These are phyloP conservation scores for Miscanthus lutarioriparius DNA, from an alignment of 176 grass and related monocot species.

Conservation along the genomic window DNA sequence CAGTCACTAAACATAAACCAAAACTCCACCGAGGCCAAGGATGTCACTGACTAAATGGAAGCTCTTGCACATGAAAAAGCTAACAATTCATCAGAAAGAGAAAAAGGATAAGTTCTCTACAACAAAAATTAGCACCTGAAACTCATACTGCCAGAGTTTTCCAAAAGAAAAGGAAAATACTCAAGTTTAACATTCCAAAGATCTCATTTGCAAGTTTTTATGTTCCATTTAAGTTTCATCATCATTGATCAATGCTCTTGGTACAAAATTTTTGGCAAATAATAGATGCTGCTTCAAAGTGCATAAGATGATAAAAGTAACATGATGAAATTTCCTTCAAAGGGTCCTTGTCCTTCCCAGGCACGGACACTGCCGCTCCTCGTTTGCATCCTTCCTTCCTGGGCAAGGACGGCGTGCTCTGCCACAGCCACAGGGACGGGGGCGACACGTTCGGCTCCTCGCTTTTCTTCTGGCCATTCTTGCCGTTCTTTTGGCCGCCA, in stretches of 20 bases:
- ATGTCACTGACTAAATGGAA: neutral
- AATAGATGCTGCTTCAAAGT: neutral
- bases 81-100: neutral
- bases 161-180: neutral
- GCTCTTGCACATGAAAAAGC: slow-evolving; percentile 13
- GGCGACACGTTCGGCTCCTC: too few species aligned
- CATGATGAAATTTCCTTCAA: neutral
- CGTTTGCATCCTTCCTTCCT: too few species aligned
- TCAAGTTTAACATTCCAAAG: neutral
- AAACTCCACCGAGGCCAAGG: slow-evolving; percentile 1
- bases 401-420: too few species aligned
- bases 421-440: too few species aligned
- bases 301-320: neutral
- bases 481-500: too few species aligned
- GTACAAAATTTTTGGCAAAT: slow-evolving; percentile 2
- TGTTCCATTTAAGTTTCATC: neutral
- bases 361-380: too few species aligned
- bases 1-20: slow-evolving; percentile 1
- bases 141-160: neutral
- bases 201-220: slow-evolving; percentile 7
- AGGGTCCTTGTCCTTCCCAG: too few species aligned
- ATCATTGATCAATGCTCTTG: slow-evolving; percentile 12
- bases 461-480: too few species aligned
- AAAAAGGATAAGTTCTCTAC: slow-evolving; percentile 1
- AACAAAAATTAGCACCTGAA: neutral